These are phyloP conservation scores for Boletellus emodensis DNA, from an alignment of 768 basidiomycete genomes.

Conservation along the genomic window DNA sequence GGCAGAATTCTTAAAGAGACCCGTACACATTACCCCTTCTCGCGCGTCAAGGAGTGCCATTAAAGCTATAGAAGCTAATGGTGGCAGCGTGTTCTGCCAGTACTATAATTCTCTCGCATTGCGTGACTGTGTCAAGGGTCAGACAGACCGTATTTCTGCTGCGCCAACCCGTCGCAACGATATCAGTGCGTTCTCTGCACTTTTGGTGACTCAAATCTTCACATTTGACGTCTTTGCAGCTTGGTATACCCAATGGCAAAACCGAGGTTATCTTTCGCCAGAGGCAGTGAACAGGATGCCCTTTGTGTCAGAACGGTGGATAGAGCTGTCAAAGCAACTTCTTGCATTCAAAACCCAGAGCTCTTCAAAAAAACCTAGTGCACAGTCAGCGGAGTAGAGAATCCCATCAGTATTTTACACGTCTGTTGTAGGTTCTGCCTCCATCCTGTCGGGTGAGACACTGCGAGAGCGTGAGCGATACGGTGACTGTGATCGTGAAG, in stretches of 20 bases:
- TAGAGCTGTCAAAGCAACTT: constrained; percentile 56
- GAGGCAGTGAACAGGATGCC: constrained; percentile 57
- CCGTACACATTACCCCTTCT: constrained; percentile 79
- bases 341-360: constrained; percentile 43
- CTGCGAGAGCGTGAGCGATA: constrained; percentile 57
- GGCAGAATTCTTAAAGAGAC: constrained; percentile 55
- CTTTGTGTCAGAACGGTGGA: constrained; percentile 69
- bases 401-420: constrained; percentile 11
- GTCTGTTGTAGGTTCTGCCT: constrained; percentile 27
- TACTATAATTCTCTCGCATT: constrained; percentile 88
- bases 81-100: constrained; percentile 84
- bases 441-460: constrained; percentile 56
- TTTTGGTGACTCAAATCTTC: constrained; percentile 5
- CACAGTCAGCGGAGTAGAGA: constrained; percentile 20
- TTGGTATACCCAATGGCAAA: constrained; percentile 72
- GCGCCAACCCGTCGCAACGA: constrained; percentile 83
- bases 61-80: constrained; percentile 71
- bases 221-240: constrained; percentile 37
- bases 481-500: constrained; percentile 41
- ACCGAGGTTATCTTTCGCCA: constrained; percentile 72
- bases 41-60: constrained; percentile 87
- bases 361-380: constrained; percentile 27
- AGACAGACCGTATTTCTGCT: constrained; percentile 66
- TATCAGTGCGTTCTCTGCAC: constrained; percentile 54
- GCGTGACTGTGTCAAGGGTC: constrained; percentile 70